A percentile compares a stretch with the other conserved stretches of the same genome.
phyloP scores from a whole-genome alignment of 192 early-diverging fungal species.

The Coemansia asiatica region DNA sequence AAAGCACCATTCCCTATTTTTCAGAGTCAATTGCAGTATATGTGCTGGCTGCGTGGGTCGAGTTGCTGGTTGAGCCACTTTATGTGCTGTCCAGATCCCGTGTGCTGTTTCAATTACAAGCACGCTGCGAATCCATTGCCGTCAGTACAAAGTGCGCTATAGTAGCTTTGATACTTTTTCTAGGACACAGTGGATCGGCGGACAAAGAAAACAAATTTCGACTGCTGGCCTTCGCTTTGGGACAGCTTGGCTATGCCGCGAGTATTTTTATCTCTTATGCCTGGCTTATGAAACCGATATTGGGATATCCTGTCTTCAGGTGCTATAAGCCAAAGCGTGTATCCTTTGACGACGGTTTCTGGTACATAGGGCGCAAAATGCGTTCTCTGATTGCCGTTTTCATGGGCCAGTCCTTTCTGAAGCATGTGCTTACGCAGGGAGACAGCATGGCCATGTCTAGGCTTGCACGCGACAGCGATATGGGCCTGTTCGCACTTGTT shows the following conservation, averaged over 20 bases:
- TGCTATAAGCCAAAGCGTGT: conserved; percentile 10
- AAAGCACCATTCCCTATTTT: conserved; percentile 52
- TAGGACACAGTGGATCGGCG: conserved; percentile 34
- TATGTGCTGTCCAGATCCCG: conserved; percentile 71
- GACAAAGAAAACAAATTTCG: conserved; percentile 55
- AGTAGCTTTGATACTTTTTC: conserved; percentile 64
- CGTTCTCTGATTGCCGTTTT: conserved; percentile 73
- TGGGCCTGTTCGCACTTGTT: conserved; percentile 83
- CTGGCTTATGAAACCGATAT: conserved; percentile 42
- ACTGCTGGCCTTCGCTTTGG: conserved; percentile 75
- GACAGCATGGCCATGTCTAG: conserved; percentile 87
- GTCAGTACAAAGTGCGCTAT: conserved; percentile 71
- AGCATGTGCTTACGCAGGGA: conserved; percentile 93
- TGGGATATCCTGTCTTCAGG: conserved; percentile 9
- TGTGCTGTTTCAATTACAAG: conserved; percentile 76
- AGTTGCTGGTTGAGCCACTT: conserved; percentile 84
- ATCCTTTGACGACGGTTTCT: conserved; percentile 17
- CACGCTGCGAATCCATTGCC: conserved; percentile 78
- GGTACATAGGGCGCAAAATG: conserved; percentile 58
- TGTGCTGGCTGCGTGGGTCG: conserved; percentile 72
- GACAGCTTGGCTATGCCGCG: conserved; percentile 72
- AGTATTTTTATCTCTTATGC: conserved; percentile 64
- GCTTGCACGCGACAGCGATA: conserved; percentile 57
- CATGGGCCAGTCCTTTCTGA: conserved; percentile 84
- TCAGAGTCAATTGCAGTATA: conserved; percentile 63